Conservation (phyloP, 306 rosid species). For the Vigna nakashimae region DNA sequence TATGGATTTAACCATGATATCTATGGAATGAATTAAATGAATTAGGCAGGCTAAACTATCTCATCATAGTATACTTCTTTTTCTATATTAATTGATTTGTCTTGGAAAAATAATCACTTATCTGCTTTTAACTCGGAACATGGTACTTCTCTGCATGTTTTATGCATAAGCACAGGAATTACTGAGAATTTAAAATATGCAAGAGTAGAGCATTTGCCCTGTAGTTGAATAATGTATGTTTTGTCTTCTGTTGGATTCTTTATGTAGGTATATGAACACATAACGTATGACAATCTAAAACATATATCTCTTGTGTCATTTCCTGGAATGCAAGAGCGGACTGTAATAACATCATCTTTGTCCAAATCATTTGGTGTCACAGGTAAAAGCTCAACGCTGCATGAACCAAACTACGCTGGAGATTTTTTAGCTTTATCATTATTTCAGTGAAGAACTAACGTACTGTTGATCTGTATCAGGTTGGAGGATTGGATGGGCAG, state of each 20-base stretch:
- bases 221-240: neutral
- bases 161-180: neutral
- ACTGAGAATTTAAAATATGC: constrained; percentile 13
- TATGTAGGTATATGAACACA: constrained; percentile 76
- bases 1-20: constrained; percentile 13
- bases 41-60: neutral
- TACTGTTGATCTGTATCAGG: constrained; percentile 56
- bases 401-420: constrained; percentile 11
- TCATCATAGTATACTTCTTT: neutral
- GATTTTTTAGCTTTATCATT: neutral
- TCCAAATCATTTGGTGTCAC: constrained; percentile 85
- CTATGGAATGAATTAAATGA: constrained; percentile 21
- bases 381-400: constrained; percentile 66
- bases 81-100: neutral
- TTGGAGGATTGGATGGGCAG: constrained; percentile 97
- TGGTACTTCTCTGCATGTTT: neutral
- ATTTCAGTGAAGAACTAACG: constrained; percentile 31
- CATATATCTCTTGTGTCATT: constrained; percentile 83
- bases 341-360: constrained; percentile 83
- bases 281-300: constrained; percentile 63
- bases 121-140: too few species aligned
- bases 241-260: constrained; percentile 31
- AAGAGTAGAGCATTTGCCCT: neutral
- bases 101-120: neutral
- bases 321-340: constrained; percentile 82